Conservation (phyloP, 768 basidiomycete genomes). For the Amanita fuliginea region DNA sequence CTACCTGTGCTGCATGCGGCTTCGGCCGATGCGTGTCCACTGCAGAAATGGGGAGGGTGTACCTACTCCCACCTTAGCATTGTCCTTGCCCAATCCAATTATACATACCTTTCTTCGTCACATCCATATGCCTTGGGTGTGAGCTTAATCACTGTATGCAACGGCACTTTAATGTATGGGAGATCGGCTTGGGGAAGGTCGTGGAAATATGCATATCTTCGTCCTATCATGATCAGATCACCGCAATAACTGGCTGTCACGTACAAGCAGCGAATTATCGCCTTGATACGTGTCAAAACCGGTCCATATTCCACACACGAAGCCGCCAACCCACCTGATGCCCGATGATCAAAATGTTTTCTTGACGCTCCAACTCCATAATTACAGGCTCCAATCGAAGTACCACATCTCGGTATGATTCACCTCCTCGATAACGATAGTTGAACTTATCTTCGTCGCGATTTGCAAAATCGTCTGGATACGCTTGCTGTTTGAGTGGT, state of each 20-base stretch:
- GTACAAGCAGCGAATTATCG: slow-evolving; percentile 71
- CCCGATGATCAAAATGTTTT: slow-evolving; percentile 93
- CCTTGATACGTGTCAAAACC: slow-evolving; percentile 22
- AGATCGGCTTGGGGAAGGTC: slow-evolving; percentile 85
- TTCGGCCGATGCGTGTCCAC: slow-evolving; percentile 87
- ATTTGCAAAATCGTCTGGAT: slow-evolving; percentile 97
- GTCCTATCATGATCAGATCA: slow-evolving; percentile 17
- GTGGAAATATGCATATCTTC: slow-evolving; percentile 94
- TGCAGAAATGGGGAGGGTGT: slow-evolving; percentile 81
- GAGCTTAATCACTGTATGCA: slow-evolving; percentile 97
- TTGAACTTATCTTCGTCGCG: slow-evolving; percentile 99
- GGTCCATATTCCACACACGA: slow-evolving; percentile 4
- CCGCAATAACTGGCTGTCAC: slow-evolving; percentile 13
- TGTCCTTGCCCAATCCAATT: not conserved
- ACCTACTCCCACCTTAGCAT: slow-evolving; percentile 31
- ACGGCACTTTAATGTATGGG: slow-evolving; percentile 94
- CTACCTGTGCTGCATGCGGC: slow-evolving; percentile 29
- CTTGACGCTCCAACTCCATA: slow-evolving; percentile 97
- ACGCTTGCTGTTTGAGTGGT: slow-evolving; percentile 50
- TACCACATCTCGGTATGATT: slow-evolving; percentile 97
- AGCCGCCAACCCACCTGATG: slow-evolving; percentile 54
- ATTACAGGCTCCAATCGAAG: slow-evolving; percentile 94
- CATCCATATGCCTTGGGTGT: slow-evolving; percentile 98
- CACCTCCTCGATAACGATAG: slow-evolving; percentile 94
- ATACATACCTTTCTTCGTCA: slow-evolving; percentile 81